A percentile compares a stretch with the other conserved stretches of the same genome.
Evolutionary conservation across 441 rosid species (phyloP).

Genomic region (Corymbia citriodora): DNA sequence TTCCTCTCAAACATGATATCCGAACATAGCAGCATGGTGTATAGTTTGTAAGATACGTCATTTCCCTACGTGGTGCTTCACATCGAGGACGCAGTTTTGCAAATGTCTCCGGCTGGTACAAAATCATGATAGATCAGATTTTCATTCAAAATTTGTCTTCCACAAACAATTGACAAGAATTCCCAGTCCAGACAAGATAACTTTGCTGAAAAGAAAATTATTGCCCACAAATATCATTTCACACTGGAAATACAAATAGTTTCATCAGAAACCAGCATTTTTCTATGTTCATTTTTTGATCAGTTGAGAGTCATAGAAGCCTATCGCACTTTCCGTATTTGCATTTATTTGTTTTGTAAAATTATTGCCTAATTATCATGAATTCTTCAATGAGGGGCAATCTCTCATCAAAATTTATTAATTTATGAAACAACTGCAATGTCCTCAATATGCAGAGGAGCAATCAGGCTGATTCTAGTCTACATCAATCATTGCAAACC

Average conservation of each 20-base stretch:
- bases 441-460: not conserved
- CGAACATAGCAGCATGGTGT: constrained; percentile 78
- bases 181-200: not conserved
- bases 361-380: not conserved
- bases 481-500: not conserved
- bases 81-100: constrained; percentile 81
- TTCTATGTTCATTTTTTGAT: not conserved
- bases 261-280: not conserved
- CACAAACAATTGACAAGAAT: not conserved
- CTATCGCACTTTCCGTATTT: not conserved
- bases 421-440: not conserved
- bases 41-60: constrained; percentile 75
- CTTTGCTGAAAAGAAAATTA: not conserved
- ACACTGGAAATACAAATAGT: not conserved
- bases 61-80: constrained; percentile 92
- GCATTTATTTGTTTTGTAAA: not conserved
- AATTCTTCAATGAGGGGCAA: not conserved
- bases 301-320: not conserved
- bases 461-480: not conserved
- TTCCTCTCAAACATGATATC: constrained; percentile 85
- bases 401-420: not conserved
- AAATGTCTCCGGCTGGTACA: constrained; percentile 78
- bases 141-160: not conserved
- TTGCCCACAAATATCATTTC: not conserved
- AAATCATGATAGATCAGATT: not conserved